Evolutionary conservation across 2,329 filamentous ascomycete species (phyloP).

Genomic region (Stagonosporopsis vannaccii): DNA sequence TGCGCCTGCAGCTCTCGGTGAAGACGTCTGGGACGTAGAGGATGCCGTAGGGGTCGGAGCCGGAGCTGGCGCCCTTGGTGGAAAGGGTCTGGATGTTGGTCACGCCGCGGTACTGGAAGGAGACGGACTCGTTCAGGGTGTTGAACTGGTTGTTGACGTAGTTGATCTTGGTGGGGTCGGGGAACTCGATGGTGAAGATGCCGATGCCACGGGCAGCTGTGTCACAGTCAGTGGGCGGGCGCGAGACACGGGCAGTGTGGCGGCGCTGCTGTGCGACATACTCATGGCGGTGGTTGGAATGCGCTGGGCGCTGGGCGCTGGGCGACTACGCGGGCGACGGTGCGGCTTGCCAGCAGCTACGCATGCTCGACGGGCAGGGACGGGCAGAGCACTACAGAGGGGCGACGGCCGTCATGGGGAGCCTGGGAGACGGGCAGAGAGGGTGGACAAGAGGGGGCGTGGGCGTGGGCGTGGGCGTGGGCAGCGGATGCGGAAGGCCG

Average conservation of each 20-base stretch:
- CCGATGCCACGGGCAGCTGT: slow-evolving; percentile 46
- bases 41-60: slow-evolving; percentile 75
- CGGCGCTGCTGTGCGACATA: slow-evolving; percentile 27
- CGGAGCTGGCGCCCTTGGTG: slow-evolving; percentile 67
- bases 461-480: not conserved
- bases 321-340: slow-evolving; percentile 14
- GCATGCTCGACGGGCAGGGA: slow-evolving; percentile 25
- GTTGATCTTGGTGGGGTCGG: slow-evolving; percentile 40
- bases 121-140: slow-evolving; percentile 39
- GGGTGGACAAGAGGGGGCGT: slow-evolving; percentile 12
- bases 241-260: slow-evolving; percentile 9
- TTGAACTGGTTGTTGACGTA: slow-evolving; percentile 42
- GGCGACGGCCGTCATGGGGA: not conserved
- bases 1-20: slow-evolving; percentile 67
- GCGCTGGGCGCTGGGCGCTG: slow-evolving; percentile 7
- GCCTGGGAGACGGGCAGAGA: not conserved
- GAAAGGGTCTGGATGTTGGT: slow-evolving; percentile 78
- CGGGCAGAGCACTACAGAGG: not conserved
- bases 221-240: slow-evolving; percentile 20
- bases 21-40: slow-evolving; percentile 82
- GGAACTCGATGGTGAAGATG: slow-evolving; percentile 48
- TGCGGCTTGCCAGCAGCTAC: slow-evolving; percentile 6
- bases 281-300: slow-evolving; percentile 45
- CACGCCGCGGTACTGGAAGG: slow-evolving; percentile 49
- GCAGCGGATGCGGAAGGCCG: slow-evolving; percentile 10